phyloP scores from a whole-genome alignment of 192 early-diverging fungal genomes.

The Geranomyces michiganensis region DNA sequence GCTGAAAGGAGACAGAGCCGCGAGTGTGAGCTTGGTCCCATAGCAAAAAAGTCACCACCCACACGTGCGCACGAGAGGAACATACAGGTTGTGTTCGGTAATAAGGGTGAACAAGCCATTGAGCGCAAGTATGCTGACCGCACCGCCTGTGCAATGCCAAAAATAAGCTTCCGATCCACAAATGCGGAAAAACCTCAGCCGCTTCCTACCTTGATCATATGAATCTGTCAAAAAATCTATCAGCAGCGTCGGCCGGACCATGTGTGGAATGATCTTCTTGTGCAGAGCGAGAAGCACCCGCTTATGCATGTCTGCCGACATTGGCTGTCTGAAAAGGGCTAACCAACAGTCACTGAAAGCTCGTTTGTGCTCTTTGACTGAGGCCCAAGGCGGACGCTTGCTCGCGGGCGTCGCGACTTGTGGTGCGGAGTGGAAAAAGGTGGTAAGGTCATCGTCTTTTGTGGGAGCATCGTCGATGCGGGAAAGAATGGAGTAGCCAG shows the following conservation, averaged over 20 bases:
- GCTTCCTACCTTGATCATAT: conserved; percentile 71
- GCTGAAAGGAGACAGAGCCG: conserved; percentile 41
- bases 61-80: conserved; percentile 3
- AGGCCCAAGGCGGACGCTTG: conserved; percentile 7
- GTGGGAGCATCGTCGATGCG: conserved; percentile 22
- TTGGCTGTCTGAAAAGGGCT: conserved; percentile 68
- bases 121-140: conserved; percentile 86
- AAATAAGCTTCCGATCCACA: neutral
- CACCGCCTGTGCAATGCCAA: conserved; percentile 63
- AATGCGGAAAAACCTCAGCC: neutral
- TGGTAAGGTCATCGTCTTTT: conserved; percentile 15
- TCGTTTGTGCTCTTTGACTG: conserved; percentile 55
- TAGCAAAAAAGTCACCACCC: neutral
- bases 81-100: conserved; percentile 89
- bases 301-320: conserved; percentile 77
- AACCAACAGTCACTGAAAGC: conserved; percentile 85
- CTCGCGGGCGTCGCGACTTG: neutral
- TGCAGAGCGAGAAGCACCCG: conserved; percentile 81
- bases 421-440: neutral
- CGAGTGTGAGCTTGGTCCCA: conserved; percentile 2
- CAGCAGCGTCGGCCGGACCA: conserved; percentile 74
- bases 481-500: conserved; percentile 15
- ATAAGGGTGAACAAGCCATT: conserved; percentile 97
- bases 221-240: conserved; percentile 94
- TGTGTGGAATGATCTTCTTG: conserved; percentile 85